phyloP scores from a whole-genome alignment of 495 filamentous ascomycete species.

The Penicillium arizonense region DNA sequence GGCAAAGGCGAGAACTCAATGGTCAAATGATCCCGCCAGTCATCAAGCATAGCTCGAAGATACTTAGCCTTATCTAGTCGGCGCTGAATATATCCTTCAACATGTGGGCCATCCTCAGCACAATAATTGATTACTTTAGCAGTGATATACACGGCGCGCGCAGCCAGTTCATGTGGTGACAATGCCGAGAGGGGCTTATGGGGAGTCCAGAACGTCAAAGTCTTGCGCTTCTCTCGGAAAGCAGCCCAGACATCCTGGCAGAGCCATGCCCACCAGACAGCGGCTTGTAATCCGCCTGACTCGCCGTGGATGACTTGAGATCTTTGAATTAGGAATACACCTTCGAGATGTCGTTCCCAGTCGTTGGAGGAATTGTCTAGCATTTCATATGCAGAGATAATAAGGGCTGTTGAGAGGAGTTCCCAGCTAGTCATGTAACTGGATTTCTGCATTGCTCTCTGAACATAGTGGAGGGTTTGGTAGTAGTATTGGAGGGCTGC shows the following conservation, averaged over 20 bases:
- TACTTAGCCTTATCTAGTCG: constrained; percentile 9
- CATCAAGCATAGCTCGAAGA: constrained; percentile 18
- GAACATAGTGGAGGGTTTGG: constrained; percentile 27
- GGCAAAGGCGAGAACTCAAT: constrained; percentile 26
- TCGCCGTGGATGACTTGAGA: constrained; percentile 26
- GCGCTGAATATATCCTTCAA: constrained; percentile 3
- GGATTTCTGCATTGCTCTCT: constrained; percentile 25
- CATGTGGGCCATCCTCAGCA: not conserved
- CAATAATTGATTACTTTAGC: constrained; percentile 17
- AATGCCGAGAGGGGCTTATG: constrained; percentile 16
- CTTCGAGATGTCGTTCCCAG: constrained; percentile 30
- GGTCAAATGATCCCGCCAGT: constrained; percentile 23
- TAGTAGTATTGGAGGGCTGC: constrained; percentile 28
- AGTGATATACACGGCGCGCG: constrained; percentile 11
- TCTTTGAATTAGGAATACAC: constrained; percentile 29
- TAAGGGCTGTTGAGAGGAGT: constrained; percentile 22
- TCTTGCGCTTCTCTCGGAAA: constrained; percentile 27
- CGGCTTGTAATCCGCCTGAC: constrained; percentile 25
- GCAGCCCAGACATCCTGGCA: constrained; percentile 31
- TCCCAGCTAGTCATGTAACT: constrained; percentile 22
- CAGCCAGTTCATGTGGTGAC: constrained; percentile 9
- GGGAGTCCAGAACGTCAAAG: constrained; percentile 24
- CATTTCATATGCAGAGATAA: constrained; percentile 31
- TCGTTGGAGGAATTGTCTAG: constrained; percentile 25
- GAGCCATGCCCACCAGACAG: constrained; percentile 33